Percentiles rank a stretch among this genome's conserved stretches.
These are phyloP conservation scores for Silene vulgaris DNA, from an alignment of 179 eudicot species.

Conservation along the genomic window DNA sequence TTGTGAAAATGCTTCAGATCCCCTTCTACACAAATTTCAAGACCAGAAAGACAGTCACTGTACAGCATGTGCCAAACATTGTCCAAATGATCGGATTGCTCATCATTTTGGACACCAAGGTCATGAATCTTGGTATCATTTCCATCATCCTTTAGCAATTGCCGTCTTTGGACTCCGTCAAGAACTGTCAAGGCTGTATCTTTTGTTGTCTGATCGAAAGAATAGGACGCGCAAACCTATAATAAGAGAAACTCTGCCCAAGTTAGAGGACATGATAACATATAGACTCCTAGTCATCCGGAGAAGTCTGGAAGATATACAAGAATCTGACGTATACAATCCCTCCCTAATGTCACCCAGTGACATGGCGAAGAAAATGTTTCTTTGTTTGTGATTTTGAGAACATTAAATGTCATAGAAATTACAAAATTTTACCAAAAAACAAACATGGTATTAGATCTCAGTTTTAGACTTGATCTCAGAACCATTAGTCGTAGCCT, in stretches of 20 bases:
- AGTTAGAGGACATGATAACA: slow-evolving; percentile 8
- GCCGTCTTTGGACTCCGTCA: slow-evolving; percentile 34
- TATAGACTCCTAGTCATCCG: background rate
- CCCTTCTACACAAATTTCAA: slow-evolving; percentile 84
- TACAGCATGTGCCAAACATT: slow-evolving; percentile 73
- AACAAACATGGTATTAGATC: background rate
- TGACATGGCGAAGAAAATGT: background rate
- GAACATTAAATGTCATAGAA: background rate
- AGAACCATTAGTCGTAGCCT: background rate
- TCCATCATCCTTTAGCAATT: slow-evolving; percentile 28
- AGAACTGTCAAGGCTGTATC: slow-evolving; percentile 47
- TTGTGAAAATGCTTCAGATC: slow-evolving; percentile 98
- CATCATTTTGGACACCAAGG: slow-evolving; percentile 27
- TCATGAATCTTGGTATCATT: slow-evolving; percentile 24
- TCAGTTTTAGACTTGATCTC: background rate
- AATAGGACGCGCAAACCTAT: slow-evolving; percentile 74
- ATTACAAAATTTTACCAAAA: background rate
- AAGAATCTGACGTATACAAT: background rate
- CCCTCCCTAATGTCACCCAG: background rate
- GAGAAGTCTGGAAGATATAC: slow-evolving; percentile 3
- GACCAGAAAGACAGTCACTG: slow-evolving; percentile 86
- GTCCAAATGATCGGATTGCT: slow-evolving; percentile 37
- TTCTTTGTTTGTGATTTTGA: background rate
- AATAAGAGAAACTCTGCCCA: slow-evolving; percentile 12
- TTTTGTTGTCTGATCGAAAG: slow-evolving; percentile 52